Evolutionary conservation across 495 filamentous ascomycete genomes (phyloP), one percentile per base, ranked within the genome.

Genomic region (Neohortaea acidophila): DNA sequence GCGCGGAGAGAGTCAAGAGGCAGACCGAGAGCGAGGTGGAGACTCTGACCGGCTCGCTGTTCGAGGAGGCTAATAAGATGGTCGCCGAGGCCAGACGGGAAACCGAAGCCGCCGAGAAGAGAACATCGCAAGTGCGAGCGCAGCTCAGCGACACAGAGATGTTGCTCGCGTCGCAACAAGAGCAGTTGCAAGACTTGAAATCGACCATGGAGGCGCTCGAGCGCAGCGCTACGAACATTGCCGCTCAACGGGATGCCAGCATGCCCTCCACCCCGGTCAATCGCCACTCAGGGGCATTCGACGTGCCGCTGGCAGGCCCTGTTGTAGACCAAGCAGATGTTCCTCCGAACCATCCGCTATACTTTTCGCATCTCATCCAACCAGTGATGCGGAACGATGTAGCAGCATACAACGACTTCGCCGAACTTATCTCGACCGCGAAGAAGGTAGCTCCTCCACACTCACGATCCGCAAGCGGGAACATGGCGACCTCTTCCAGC

Each of bases 61-160:
- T 97, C 44, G 84, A 93, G 55, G 87, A 96, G 65, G 89, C 89
- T 22, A 94, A 97, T 56, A 72, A 84, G 70, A 94, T 97, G 89
- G 89, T 97, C 38, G 80, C 85, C 35, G 77, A 77, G 15, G 77
- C 77, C 14, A 62, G 73, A 45, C 66, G 65, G 45, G 79, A 87
- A 46, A 72, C 76, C 15, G 84, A 91, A 49, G 65, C 58, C 3
- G 45, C 66, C 24, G 69, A 83, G 25, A 75, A 82, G 47, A 72
- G 77, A 39, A 87, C 81, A 43, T 78, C 84, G 40, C 82, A 86
- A 56, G 63, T 92, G 17, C 74, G 73, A 46, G 65, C 70, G 14
- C 80, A 89, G 56, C 61, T 91, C 32, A 74, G 72, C 45, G 84
- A 96, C 54, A 84, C 79, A 2, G 89, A 96, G 58, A 59, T 67